Percentiles rank a stretch among this genome's conserved stretches.
Conservation (phyloP, 169 alveolate genomes). For the Plasmodium gonderi region DNA sequence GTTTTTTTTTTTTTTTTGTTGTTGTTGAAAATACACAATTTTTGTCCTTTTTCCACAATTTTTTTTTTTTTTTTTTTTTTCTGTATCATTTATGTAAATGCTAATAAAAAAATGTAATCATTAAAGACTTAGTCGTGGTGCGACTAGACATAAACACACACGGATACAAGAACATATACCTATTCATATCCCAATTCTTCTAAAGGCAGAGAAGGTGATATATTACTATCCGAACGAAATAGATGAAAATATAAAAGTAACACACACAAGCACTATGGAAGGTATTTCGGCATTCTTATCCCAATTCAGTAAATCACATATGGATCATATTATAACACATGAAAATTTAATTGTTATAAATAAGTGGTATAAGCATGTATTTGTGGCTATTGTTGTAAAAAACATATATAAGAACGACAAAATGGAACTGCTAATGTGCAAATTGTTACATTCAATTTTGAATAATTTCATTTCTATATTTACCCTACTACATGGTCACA, state of each 20-base stretch:
- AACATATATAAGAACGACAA: constrained; percentile 33
- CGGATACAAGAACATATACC: not conserved
- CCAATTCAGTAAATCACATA: constrained; percentile 46
- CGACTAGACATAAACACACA: too few species aligned
- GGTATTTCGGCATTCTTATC: constrained; percentile 45
- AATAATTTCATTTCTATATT: constrained; percentile 50
- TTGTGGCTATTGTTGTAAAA: constrained; percentile 30
- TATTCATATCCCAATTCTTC: not conserved
- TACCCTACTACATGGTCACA: constrained; percentile 63
- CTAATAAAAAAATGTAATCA: too few species aligned
- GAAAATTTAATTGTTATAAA: constrained; percentile 43
- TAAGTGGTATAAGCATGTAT: constrained; percentile 45
- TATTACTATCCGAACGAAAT: constrained; percentile 57
- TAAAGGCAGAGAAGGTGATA: constrained; percentile 54
- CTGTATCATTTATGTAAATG: too few species aligned
- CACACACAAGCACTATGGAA: constrained; percentile 69
- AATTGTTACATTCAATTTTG: constrained; percentile 28
- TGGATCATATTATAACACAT: constrained; percentile 53
- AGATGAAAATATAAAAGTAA: constrained; percentile 24
- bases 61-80: too few species aligned
- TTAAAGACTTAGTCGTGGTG: too few species aligned
- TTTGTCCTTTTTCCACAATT: too few species aligned
- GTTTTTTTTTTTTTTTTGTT: not conserved
- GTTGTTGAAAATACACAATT: too few species aligned
- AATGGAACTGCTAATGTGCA: constrained; percentile 55